Evolutionary conservation across 305 asterid species (phyloP).

Genomic region (Solanum hybrid): DNA sequence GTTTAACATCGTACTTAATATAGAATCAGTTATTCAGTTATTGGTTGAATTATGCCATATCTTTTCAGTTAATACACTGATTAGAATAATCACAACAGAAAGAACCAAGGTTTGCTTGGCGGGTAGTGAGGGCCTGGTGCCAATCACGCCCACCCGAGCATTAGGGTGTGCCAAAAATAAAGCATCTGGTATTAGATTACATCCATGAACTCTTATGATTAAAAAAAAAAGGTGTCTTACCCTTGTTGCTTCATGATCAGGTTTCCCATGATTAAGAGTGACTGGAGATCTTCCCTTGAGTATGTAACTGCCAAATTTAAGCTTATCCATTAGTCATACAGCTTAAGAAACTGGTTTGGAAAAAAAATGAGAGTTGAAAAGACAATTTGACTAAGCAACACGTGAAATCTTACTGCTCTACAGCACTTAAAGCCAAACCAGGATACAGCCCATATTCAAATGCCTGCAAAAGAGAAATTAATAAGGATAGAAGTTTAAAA

Average conservation of each 20-base stretch:
- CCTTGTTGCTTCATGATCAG: conserved; percentile 78
- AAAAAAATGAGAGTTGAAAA: neutral
- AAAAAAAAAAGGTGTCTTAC: conserved; percentile 31
- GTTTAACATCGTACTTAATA: neutral
- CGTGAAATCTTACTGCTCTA: conserved; percentile 66
- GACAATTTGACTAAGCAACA: conserved; percentile 8
- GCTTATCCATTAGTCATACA: neutral
- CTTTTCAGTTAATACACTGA: neutral
- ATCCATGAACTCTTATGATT: neutral
- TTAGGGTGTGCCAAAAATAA: neutral
- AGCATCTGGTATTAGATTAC: neutral
- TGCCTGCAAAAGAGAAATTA: conserved; percentile 48
- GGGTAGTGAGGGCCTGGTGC: neutral
- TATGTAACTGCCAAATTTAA: conserved; percentile 49
- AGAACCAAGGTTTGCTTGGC: neutral
- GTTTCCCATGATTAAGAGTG: conserved; percentile 92
- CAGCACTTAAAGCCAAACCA: conserved; percentile 74
- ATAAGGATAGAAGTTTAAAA: neutral
- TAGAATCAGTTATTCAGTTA: neutral
- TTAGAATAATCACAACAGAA: neutral
- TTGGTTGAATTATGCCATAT: neutral
- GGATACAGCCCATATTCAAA: conserved; percentile 86
- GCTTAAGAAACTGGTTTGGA: neutral
- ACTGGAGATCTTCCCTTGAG: conserved; percentile 83
- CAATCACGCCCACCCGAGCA: neutral